These are phyloP conservation scores for Epichloe typhina DNA, from an alignment of 2,329 filamentous ascomycete species.

Conservation along the genomic window DNA sequence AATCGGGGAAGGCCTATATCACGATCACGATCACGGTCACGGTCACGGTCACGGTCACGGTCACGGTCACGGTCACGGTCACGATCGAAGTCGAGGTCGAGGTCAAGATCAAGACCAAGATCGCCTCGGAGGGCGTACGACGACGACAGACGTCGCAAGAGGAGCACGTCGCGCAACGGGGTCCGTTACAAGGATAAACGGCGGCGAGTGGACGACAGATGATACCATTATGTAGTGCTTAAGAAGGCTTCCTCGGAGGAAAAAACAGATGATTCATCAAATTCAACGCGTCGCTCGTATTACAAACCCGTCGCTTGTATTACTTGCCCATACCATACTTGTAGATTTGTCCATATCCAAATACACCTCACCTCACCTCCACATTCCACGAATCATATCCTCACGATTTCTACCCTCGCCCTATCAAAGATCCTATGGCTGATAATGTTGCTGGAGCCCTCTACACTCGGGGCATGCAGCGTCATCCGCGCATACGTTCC, in stretches of 20 bases:
- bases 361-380: background rate
- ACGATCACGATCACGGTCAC: too few species aligned
- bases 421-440: constrained; percentile 69
- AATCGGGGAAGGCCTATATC: background rate
- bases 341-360: too few species aligned
- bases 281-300: too few species aligned
- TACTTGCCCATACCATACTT: too few species aligned
- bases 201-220: constrained; percentile 35
- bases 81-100: constrained; percentile 23
- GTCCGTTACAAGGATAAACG: constrained; percentile 49
- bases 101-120: constrained; percentile 17
- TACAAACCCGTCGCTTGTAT: too few species aligned
- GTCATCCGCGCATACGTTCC: constrained; percentile 78
- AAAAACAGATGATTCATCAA: too few species aligned
- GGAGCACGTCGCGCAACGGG: constrained; percentile 41
- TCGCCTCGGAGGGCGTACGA: constrained; percentile 33
- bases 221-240: background rate
- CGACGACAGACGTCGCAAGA: constrained; percentile 37
- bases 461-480: constrained; percentile 51
- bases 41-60: too few species aligned
- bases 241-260: too few species aligned
- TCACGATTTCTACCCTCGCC: constrained; percentile 74
- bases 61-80: too few species aligned
- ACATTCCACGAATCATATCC: constrained; percentile 39
- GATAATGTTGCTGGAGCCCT: constrained; percentile 48